Conservation (phyloP, 2,329 filamentous ascomycete species). For the Pestalotiopsis sp. region DNA sequence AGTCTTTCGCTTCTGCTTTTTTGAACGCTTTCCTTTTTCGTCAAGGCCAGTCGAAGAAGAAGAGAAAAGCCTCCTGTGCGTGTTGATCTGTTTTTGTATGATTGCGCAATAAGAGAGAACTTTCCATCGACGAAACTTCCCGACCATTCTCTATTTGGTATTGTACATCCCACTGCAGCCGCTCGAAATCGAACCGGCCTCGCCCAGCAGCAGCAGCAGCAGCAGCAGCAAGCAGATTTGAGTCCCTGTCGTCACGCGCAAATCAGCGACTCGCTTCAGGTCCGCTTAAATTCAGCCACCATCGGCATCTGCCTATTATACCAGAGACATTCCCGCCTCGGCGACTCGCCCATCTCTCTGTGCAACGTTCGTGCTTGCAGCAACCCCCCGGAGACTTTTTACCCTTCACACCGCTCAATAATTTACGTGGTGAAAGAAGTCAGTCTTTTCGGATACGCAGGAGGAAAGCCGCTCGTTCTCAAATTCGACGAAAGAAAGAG, state of each 20-base stretch:
- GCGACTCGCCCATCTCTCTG: constrained; percentile 20
- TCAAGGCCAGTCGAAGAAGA: not conserved
- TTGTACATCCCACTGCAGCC: no score
- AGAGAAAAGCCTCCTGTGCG: not conserved
- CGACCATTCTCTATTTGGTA: no score
- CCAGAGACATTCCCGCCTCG: constrained; percentile 22
- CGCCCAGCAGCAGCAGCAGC: no score
- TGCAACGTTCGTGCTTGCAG: constrained; percentile 10
- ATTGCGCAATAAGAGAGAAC: not conserved
- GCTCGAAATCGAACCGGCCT: no score
- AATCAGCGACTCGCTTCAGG: constrained; percentile 2
- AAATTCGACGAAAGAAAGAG: not conserved
- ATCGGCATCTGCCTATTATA: constrained; percentile 20
- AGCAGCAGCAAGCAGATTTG: not conserved
- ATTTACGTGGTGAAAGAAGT: not conserved
- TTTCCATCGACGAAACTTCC: not conserved
- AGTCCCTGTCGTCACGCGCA: not conserved
- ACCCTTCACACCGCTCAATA: not conserved
- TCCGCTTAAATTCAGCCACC: constrained; percentile 19
- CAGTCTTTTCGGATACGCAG: not conserved
- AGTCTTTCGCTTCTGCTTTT: constrained; percentile 18
- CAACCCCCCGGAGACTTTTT: not conserved
- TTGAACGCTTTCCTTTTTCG: constrained; percentile 13
- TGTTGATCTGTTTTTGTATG: not conserved
- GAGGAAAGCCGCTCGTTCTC: not conserved